phyloP scores from a whole-genome alignment of 2,329 filamentous ascomycete species.

The Fusarium austroafricanum region DNA sequence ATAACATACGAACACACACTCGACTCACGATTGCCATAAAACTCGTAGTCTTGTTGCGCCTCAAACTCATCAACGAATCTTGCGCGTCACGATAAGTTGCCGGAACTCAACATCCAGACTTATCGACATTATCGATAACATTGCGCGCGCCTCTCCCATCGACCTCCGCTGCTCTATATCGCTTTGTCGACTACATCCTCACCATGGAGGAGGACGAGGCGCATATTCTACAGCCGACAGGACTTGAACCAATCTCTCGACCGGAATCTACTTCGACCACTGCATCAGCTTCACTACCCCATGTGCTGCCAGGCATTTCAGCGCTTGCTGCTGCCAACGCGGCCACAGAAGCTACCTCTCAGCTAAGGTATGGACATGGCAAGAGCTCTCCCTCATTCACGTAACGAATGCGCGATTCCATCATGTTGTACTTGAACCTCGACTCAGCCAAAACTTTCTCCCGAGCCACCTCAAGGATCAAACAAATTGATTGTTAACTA shows the following conservation, averaged over 20 bases:
- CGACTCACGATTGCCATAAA: neutral
- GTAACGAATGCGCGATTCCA: neutral
- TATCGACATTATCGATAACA: slow-evolving; percentile 15
- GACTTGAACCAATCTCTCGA: slow-evolving; percentile 61
- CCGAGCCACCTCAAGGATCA: neutral
- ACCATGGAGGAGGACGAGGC: slow-evolving; percentile 60
- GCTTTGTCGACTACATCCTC: neutral
- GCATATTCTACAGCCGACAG: slow-evolving; percentile 54
- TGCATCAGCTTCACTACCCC: slow-evolving; percentile 55
- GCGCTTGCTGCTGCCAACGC: slow-evolving; percentile 57
- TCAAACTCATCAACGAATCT: neutral
- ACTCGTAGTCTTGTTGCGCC: neutral
- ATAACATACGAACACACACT: neutral
- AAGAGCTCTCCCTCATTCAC: neutral
- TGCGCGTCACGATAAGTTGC: slow-evolving; percentile 17
- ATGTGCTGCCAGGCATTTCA: slow-evolving; percentile 59
- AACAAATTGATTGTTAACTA: slow-evolving; percentile 23
- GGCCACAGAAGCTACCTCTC: slow-evolving; percentile 55
- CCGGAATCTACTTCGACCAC: slow-evolving; percentile 63
- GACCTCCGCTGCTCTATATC: neutral
- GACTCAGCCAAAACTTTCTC: neutral
- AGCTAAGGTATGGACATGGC: slow-evolving; percentile 57
- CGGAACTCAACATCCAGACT: slow-evolving; percentile 1
- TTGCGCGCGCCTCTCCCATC: slow-evolving; percentile 8
- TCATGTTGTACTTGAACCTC: neutral